Conservation (phyloP, 345 rosid species). For the Aethionema arabicum region DNA sequence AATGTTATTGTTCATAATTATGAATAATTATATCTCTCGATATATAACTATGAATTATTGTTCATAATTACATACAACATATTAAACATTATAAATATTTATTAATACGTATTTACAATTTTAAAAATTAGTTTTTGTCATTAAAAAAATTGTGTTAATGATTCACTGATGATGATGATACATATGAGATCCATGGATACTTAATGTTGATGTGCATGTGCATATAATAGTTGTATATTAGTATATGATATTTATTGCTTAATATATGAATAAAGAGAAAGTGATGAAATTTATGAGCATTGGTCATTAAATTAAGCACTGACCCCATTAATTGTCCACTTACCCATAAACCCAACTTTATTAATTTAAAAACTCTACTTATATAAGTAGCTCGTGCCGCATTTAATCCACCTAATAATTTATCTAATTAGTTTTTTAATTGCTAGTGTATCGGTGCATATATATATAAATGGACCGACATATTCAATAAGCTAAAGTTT, state of each 20-base stretch:
- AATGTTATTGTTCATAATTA: too few species aligned
- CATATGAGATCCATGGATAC: conserved; percentile 29
- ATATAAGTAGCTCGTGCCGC: conserved; percentile 28
- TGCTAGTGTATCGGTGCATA: background rate
- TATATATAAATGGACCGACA: conserved; percentile 23
- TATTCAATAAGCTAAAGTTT: conserved; percentile 11
- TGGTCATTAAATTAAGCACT: conserved; percentile 38
- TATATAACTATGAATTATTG: too few species aligned
- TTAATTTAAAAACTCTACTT: background rate
- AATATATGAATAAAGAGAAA: conserved; percentile 37
- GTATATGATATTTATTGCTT: conserved; percentile 38
- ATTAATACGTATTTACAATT: too few species aligned
- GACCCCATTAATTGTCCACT: conserved; percentile 37
- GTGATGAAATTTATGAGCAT: conserved; percentile 40
- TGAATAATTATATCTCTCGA: too few species aligned
- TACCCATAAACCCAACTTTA: conserved; percentile 34
- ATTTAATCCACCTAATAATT: conserved; percentile 9
- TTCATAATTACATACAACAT: too few species aligned
- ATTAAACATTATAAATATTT: too few species aligned
- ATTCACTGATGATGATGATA: background rate
- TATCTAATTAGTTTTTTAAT: conserved; percentile 25
- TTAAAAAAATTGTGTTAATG: too few species aligned
- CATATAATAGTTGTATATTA: conserved; percentile 29
- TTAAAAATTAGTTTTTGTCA: too few species aligned
- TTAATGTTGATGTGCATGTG: conserved; percentile 33